Evolutionary conservation across 805 yeast genomes (phyloP), one percentile per base, ranked within the genome.

Genomic region (Wickerhamiella azymoides): DNA sequence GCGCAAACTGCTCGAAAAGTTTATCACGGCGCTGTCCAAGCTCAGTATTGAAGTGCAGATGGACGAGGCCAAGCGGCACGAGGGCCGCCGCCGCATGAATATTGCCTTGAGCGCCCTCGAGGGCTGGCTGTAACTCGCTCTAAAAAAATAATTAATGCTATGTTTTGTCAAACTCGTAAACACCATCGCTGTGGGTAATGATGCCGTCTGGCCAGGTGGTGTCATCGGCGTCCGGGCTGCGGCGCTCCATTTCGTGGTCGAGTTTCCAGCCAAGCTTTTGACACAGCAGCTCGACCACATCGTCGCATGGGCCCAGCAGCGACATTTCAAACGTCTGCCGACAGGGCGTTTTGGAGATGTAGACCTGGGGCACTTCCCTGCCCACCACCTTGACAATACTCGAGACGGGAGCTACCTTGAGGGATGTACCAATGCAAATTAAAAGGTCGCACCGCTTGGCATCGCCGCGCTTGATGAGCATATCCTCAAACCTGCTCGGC

Each of bases 391-490:
- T 79, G n/a, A 84, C 88, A 48, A 86, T 83, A 45, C 84, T 86
- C 45, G 85, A 77, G 4, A 88, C 96, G 0, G 96, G 96, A 0
- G 93, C 85, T 19, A 86, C 96, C 58, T 86, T 84, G 52, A 86
- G 69, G 17, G 95, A 85, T 0, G 96, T 86, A 14, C 96, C 96
- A 30, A 86, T 79, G 60, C 94, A 81, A 5, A 86, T 70, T 39
- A 88, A 65, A 46, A 86, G 66, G 61, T 88, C 96, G 62, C 94
- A 84, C 36, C 72, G 67, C 16, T 62, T 54, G 6, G 79, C 67
- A 58, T 88, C 96, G 37, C 71, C 69, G 16, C 63, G 60, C 3
- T 58, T 56, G 10, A 63, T 48, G 11, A 68, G 55, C 26, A 67
- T 60, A 39, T 71, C 70, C 54, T 84, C 88, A 57, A 80, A 86